These are phyloP conservation scores for Colletotrichum phormii DNA, from an alignment of 2,329 filamentous ascomycete species.

Conservation along the genomic window DNA sequence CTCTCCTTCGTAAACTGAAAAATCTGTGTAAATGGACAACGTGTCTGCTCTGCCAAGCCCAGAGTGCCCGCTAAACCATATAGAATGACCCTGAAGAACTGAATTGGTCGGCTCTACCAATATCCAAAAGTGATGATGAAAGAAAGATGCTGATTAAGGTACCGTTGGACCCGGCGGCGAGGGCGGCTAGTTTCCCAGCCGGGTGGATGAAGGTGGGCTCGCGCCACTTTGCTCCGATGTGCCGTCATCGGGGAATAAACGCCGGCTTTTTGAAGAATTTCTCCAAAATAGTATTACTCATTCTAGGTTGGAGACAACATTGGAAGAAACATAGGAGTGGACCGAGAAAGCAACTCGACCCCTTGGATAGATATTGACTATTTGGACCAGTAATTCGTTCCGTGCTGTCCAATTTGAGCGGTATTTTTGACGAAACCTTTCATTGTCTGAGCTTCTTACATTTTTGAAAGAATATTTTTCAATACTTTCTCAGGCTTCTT, in stretches of 20 bases:
- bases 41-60: too few species aligned
- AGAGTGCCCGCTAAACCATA: too few species aligned
- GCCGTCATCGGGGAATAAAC: constrained; percentile 21
- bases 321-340: background rate
- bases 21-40: too few species aligned
- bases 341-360: background rate
- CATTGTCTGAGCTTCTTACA: background rate
- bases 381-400: too few species aligned
- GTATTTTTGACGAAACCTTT: background rate
- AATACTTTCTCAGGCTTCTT: background rate
- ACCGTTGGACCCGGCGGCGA: background rate
- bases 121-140: too few species aligned
- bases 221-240: constrained; percentile 28
- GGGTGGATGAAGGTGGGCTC: constrained; percentile 1
- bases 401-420: too few species aligned
- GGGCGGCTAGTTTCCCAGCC: constrained; percentile 7
- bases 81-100: too few species aligned
- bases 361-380: too few species aligned
- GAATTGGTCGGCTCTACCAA: too few species aligned
- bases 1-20: too few species aligned
- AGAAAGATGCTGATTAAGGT: too few species aligned
- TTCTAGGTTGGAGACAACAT: background rate
- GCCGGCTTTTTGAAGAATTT: constrained; percentile 19
- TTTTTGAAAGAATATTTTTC: constrained; percentile 12
- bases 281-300: background rate